These are phyloP conservation scores for Colletotrichum godetiae DNA, from an alignment of 2,329 filamentous ascomycete genomes.

Conservation along the genomic window DNA sequence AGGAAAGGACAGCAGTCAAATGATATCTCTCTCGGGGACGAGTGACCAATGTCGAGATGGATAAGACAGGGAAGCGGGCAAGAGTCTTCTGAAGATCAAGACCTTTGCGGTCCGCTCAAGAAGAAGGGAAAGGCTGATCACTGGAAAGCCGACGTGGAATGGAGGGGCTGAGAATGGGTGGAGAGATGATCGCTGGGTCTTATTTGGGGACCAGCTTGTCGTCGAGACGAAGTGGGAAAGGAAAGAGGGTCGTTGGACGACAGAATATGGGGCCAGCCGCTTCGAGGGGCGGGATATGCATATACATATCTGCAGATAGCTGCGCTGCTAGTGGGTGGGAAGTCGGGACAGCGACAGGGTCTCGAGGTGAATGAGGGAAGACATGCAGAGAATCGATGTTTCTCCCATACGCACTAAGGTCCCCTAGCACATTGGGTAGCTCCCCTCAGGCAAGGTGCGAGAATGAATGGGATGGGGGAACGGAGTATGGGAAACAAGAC, in stretches of 20 bases:
- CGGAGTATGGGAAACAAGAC: neutral
- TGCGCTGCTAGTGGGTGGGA: constrained; percentile 30
- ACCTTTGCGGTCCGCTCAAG: constrained; percentile 14
- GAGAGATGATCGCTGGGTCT: constrained; percentile 34
- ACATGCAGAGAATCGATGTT: constrained; percentile 33
- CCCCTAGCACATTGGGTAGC: constrained; percentile 30
- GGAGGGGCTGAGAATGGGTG: constrained; percentile 34
- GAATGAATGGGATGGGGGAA: constrained; percentile 13
- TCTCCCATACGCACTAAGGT: constrained; percentile 33
- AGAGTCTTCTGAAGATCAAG: constrained; percentile 18
- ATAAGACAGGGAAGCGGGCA: neutral
- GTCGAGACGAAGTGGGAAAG: constrained; percentile 24
- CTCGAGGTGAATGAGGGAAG: constrained; percentile 19
- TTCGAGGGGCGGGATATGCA: constrained; percentile 34
- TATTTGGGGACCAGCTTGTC: constrained; percentile 33
- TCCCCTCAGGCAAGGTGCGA: constrained; percentile 34
- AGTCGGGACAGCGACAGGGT: constrained; percentile 27
- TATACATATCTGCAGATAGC: constrained; percentile 36
- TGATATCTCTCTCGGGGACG: neutral
- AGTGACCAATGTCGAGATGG: constrained; percentile 2
- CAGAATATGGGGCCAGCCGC: constrained; percentile 26
- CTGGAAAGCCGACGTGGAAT: constrained; percentile 27
- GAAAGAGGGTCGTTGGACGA: constrained; percentile 29
- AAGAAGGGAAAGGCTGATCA: constrained; percentile 31
- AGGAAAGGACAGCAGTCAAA: neutral